Conservation (phyloP, 2,329 filamentous ascomycete species). For the Diplodia mutila region DNA sequence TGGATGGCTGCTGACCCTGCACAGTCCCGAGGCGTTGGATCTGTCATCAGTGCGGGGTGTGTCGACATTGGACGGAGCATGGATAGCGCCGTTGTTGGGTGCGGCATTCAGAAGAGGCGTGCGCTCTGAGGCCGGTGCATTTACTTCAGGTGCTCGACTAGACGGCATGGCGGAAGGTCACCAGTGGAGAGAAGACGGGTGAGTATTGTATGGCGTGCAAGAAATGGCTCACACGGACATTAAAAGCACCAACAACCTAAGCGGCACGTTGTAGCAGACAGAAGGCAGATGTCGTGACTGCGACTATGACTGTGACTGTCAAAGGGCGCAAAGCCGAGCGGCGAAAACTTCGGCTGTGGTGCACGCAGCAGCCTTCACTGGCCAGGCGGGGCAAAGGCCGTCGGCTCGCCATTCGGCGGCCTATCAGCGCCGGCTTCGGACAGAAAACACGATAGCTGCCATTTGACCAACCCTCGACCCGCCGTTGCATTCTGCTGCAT, state of each 20-base stretch:
- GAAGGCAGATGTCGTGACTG: background rate
- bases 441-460: background rate
- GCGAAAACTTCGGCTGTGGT: background rate
- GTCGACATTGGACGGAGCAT: background rate
- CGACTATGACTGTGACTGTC: background rate
- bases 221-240: background rate
- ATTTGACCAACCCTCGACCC: slow-evolving; percentile 2
- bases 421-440: slow-evolving; percentile 24
- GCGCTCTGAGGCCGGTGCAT: slow-evolving; percentile 9
- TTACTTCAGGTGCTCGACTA: background rate
- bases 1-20: slow-evolving; percentile 14
- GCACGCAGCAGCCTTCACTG: background rate
- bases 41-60: slow-evolving; percentile 1
- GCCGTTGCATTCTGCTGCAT: background rate
- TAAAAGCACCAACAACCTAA: slow-evolving; percentile 6
- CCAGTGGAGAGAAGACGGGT: background rate
- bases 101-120: slow-evolving; percentile 12
- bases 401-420: slow-evolving; percentile 4
- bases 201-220: background rate
- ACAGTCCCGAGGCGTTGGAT: background rate
- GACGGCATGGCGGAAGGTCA: slow-evolving; percentile 1
- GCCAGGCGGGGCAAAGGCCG: slow-evolving; percentile 14
- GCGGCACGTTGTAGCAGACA: background rate
- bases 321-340: slow-evolving; percentile 7
- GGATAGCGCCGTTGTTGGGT: background rate